These are phyloP conservation scores for Pilaira anomala DNA, from an alignment of 192 early-diverging fungal genomes.

Conservation along the genomic window DNA sequence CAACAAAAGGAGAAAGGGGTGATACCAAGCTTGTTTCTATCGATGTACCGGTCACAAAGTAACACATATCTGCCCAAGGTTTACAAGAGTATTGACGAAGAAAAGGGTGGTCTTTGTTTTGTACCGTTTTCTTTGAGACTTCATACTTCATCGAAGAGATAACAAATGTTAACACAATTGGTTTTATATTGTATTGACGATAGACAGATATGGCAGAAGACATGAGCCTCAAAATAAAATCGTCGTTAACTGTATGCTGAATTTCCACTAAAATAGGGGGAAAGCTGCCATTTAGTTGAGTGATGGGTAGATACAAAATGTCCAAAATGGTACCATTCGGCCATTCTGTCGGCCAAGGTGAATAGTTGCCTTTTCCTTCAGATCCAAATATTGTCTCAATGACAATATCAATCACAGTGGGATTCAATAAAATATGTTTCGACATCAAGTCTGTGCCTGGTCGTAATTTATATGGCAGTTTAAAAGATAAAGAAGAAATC, in stretches of 20 bases:
- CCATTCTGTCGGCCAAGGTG: constrained; percentile 2
- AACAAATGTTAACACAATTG: constrained; percentile 1
- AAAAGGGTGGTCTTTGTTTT: constrained; percentile 35
- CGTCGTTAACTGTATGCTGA: constrained; percentile 8
- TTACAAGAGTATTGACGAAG: constrained; percentile 67
- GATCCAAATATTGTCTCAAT: not conserved
- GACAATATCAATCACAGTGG: constrained; percentile 1
- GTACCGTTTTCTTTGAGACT: constrained; percentile 11
- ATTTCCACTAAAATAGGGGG: constrained; percentile 11
- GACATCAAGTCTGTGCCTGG: constrained; percentile 9
- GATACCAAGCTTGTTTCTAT: not conserved
- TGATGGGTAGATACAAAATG: constrained; percentile 5
- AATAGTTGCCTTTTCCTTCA: constrained; percentile 2
- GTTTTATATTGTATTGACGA: constrained; percentile 1
- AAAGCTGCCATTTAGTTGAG: not conserved
- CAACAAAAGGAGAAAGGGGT: constrained; percentile 9
- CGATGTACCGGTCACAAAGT: constrained; percentile 6
- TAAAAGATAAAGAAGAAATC: too few species aligned
- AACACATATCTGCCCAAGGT: constrained; percentile 45
- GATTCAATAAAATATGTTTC: constrained; percentile 8
- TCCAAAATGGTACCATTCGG: constrained; percentile 2
- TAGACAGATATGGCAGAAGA: constrained; percentile 1
- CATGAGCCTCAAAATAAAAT: constrained; percentile 14
- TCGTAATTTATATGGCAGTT: constrained; percentile 8
- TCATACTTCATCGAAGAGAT: constrained; percentile 10